Evolutionary conservation across 176 grass and related monocot genomes (phyloP).

Genomic region (Sorghum bicolor): Sorghum_bicolor_NCBIv3 NC_012876.2:6906501-6907000

Average conservation of each 20-base stretch:
- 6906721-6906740: conserved; percentile 7
- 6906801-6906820: background rate
- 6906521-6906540: no score
- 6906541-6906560: no score
- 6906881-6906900: conserved; percentile 15
- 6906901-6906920: conserved; percentile 20
- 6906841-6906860: conserved; percentile 25
- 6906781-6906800: background rate
- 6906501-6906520: no score
- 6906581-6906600: no score
- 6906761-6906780: background rate
- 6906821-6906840: background rate
- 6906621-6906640: background rate
- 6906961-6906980: background rate
- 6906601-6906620: no score
- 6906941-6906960: conserved; percentile 15
- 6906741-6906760: conserved; percentile 16
- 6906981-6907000: background rate
- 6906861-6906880: conserved; percentile 26
- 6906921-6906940: conserved; percentile 37
- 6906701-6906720: background rate
- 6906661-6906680: conserved; percentile 11
- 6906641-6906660: background rate
- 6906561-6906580: no score
- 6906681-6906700: background rate